phyloP scores from a whole-genome alignment of 108 stramenopile species.

The Nitzschia sp. region DNA sequence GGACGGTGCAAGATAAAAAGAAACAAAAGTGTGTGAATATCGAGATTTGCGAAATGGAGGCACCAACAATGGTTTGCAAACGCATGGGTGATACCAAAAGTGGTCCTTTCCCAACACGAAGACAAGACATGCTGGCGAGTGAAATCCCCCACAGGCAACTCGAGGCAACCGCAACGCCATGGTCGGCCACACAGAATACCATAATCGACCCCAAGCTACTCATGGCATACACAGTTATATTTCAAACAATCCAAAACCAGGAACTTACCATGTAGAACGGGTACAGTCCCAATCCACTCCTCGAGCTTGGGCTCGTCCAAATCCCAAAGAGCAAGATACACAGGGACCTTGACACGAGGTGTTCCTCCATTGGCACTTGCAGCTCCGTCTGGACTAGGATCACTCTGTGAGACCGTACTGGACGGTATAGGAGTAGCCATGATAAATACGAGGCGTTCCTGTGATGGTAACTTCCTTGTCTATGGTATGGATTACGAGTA shows the following conservation, averaged over 20 bases:
- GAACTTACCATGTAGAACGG: slow-evolving; percentile 16
- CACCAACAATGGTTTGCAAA: not conserved
- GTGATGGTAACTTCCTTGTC: too few species aligned
- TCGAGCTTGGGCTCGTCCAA: slow-evolving; percentile 21
- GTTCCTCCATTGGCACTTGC: not conserved
- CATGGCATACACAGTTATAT: not conserved
- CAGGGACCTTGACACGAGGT: not conserved
- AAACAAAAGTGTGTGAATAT: not conserved
- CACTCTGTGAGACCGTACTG: not conserved
- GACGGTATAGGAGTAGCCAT: not conserved
- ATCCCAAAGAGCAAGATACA: slow-evolving; percentile 23
- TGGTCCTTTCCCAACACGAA: not conserved
- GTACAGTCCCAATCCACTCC: slow-evolving; percentile 21
- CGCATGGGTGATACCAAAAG: not conserved
- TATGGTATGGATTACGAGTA: too few species aligned
- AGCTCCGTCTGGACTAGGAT: not conserved
- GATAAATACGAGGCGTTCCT: not conserved
- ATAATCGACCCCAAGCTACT: not conserved
- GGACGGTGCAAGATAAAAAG: slow-evolving; percentile 1
- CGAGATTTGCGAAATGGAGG: not conserved
- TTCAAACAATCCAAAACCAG: not conserved
- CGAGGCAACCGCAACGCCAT: not conserved
- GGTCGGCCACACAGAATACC: not conserved
- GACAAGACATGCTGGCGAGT: slow-evolving; percentile 1
- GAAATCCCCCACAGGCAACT: slow-evolving; percentile 12